These are phyloP conservation scores for Lentinula sp. DNA, from an alignment of 768 basidiomycete species.

Conservation along the genomic window DNA sequence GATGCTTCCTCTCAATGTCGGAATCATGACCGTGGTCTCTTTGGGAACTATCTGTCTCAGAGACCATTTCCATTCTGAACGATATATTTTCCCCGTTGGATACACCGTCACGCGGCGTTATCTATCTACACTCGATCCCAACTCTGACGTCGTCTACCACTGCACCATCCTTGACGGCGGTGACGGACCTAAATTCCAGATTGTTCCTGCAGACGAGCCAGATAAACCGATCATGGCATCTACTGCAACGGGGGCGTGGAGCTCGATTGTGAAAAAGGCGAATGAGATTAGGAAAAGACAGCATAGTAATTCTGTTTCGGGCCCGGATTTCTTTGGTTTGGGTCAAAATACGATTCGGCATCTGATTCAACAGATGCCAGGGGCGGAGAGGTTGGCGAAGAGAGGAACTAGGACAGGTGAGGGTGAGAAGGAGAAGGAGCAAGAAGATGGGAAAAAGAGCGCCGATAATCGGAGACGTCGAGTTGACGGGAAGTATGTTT, in stretches of 20 bases:
- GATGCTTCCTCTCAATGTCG: conserved; percentile 73
- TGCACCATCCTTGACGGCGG: conserved; percentile 84
- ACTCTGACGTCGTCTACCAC: conserved; percentile 63
- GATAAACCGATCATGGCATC: conserved; percentile 73
- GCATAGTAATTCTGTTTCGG: conserved; percentile 83
- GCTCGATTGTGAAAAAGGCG: conserved; percentile 75
- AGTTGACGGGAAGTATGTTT: conserved; percentile 61
- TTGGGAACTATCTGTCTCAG: conserved; percentile 76
- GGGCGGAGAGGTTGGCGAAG: conserved; percentile 50
- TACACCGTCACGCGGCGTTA: conserved; percentile 82
- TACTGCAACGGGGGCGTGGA: conserved; percentile 88
- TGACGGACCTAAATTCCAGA: conserved; percentile 82
- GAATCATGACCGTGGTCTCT: conserved; percentile 78
- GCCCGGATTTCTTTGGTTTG: conserved; percentile 84
- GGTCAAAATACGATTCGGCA: conserved; percentile 88
- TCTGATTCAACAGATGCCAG: conserved; percentile 79
- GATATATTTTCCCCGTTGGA: conserved; percentile 86
- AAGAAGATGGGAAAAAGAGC: neutral
- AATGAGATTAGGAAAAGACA: conserved; percentile 76
- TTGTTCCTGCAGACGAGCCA: conserved; percentile 66
- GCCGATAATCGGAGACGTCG: neutral
- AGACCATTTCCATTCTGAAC: conserved; percentile 82
- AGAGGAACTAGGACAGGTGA: neutral
- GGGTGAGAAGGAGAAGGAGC: neutral
- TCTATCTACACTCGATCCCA: conserved; percentile 67